Conservation (phyloP, 148 eudicot genomes). For the Rheum nobile region DNA sequence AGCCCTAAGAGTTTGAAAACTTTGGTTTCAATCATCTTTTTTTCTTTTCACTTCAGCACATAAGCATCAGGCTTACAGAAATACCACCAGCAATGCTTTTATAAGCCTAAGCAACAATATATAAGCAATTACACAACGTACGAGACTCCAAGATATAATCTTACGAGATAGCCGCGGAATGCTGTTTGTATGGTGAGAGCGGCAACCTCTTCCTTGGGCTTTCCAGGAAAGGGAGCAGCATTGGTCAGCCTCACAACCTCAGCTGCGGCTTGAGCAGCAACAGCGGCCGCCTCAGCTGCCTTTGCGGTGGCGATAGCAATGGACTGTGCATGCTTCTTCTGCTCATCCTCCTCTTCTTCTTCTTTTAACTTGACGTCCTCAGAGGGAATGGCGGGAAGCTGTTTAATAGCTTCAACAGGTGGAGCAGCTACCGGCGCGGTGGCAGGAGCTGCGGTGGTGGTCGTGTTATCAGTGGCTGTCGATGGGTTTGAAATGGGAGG, state of each 20-base stretch:
- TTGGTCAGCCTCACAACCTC: constrained; percentile 36
- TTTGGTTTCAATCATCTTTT: background rate
- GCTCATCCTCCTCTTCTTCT: constrained; percentile 31
- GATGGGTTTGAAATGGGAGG: constrained; percentile 14
- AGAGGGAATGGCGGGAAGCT: background rate
- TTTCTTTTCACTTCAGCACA: background rate
- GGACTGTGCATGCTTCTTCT: constrained; percentile 33
- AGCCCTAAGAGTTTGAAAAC: no score
- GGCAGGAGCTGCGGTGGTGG: background rate
- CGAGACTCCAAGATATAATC: background rate
- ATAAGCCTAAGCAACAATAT: no score
- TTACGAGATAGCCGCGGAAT: constrained; percentile 72
- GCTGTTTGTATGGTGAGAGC: constrained; percentile 75
- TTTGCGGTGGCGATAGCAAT: constrained; percentile 30
- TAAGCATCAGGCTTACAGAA: background rate
- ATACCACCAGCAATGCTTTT: no score
- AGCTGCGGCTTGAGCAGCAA: constrained; percentile 46
- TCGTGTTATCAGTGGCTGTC: background rate
- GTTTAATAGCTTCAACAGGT: background rate
- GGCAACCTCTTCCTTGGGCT: constrained; percentile 56
- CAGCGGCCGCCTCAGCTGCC: constrained; percentile 43
- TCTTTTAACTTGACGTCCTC: constrained; percentile 20
- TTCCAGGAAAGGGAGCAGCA: constrained; percentile 27
- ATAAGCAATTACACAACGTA: background rate
- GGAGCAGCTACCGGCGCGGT: constrained; percentile 13